Conservation (phyloP, 345 rosid genomes). For the Lepidium sativum region DNA sequence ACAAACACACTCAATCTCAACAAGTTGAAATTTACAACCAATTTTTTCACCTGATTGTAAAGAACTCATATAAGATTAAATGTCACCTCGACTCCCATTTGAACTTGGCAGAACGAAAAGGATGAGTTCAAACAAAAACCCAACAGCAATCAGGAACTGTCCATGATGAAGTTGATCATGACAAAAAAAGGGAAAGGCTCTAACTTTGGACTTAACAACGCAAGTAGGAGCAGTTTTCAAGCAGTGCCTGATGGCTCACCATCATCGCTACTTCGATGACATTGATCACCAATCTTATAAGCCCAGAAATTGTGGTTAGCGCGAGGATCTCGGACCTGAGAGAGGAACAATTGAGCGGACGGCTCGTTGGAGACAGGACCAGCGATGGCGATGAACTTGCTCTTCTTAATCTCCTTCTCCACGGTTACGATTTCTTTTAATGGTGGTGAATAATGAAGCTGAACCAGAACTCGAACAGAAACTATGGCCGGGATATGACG, state of each 20-base stretch:
- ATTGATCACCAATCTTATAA: constrained; percentile 84
- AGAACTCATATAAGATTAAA: constrained; percentile 73
- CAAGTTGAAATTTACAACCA: not conserved
- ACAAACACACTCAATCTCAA: not conserved
- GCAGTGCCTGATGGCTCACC: constrained; percentile 91
- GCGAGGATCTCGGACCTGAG: constrained; percentile 66
- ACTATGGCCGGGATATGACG: constrained; percentile 19
- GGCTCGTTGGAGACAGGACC: constrained; percentile 65
- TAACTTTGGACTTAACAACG: constrained; percentile 75
- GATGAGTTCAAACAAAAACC: not conserved
- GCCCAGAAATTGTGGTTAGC: constrained; percentile 99
- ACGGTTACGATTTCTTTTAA: constrained; percentile 52
- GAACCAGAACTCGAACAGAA: constrained; percentile 7
- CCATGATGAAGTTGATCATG: not conserved
- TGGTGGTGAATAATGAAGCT: constrained; percentile 40
- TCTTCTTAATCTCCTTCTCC: constrained; percentile 78
- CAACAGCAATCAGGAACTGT: not conserved
- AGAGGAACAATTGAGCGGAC: constrained; percentile 69
- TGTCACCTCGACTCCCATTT: constrained; percentile 72
- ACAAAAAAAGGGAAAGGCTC: not conserved
- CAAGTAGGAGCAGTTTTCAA: constrained; percentile 61
- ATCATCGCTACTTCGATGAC: constrained; percentile 62
- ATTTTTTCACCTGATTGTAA: constrained; percentile 63
- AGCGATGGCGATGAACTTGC: constrained; percentile 96
- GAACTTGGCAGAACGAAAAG: constrained; percentile 40